Evolutionary conservation across 345 rosid genomes (phyloP).

Genomic region (Salix purpurea): DNA sequence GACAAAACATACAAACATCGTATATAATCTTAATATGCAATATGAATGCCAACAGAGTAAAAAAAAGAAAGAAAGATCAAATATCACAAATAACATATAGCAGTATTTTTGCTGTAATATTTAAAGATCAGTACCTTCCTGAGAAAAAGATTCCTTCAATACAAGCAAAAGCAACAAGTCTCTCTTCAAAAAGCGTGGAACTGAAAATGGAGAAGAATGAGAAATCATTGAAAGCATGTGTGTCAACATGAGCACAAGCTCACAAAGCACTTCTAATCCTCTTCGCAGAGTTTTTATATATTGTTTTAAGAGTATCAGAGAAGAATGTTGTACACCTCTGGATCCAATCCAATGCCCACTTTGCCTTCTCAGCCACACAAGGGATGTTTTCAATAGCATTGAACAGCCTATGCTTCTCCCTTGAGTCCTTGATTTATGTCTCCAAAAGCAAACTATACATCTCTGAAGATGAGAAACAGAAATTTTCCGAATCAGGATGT

Average conservation of each 20-base stretch:
- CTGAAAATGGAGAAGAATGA: slow-evolving; percentile 33
- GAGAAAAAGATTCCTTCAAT: slow-evolving; percentile 92
- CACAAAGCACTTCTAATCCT: background rate
- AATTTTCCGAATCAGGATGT: slow-evolving; percentile 11
- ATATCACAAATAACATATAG: slow-evolving; percentile 5
- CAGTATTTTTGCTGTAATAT: background rate
- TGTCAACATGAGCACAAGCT: background rate
- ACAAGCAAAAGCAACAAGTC: slow-evolving; percentile 87
- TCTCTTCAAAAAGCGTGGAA: slow-evolving; percentile 66
- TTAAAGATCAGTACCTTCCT: slow-evolving; percentile 56
- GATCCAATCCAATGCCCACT: slow-evolving; percentile 88
- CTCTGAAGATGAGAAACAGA: slow-evolving; percentile 36
- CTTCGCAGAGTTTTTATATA: background rate
- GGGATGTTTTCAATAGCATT: slow-evolving; percentile 80
- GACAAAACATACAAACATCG: slow-evolving; percentile 15
- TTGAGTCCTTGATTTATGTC: slow-evolving; percentile 76
- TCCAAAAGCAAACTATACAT: slow-evolving; percentile 95
- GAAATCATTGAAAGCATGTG: slow-evolving; percentile 5
- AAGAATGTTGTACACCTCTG: slow-evolving; percentile 34
- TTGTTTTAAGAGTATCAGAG: background rate
- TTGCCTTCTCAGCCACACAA: slow-evolving; percentile 70
- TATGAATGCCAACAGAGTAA: background rate
- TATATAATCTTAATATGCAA: background rate
- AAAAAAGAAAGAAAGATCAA: background rate
- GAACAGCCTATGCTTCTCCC: slow-evolving; percentile 78